Base-by-base conservation (phyloP, 2,329 filamentous ascomycete species). In the Sporothrix brasiliensis region DNA sequence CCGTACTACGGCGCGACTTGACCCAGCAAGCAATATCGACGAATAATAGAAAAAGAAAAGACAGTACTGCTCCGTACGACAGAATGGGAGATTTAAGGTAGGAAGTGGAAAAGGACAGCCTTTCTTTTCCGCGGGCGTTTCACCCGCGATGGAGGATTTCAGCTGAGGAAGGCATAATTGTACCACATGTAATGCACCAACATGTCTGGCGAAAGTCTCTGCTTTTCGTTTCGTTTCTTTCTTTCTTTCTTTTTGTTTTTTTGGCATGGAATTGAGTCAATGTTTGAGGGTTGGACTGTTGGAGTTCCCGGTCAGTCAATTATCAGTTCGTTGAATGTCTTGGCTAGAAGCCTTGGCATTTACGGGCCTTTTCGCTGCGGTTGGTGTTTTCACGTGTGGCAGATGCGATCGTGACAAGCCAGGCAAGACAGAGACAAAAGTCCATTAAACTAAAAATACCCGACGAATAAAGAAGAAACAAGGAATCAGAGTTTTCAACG, bases 311-410 rank as follows among this genome's bases (percentile, higher is more conserved):
- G 54, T n/a, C 30, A 41, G 30, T 41, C 39, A 47, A 47, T 63
- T 39, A n/a, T 27, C 58, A 44, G 11, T 61, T 30, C 34, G 34
- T 34, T 34, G 34, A 34, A 34, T 34, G 58, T 47, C 58, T 63
- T 27, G 39, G 21, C 13, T 61, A 44, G n/a, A 44, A 44, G 56
- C 44, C 56, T 63, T 63, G 58, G 58, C 58, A 47, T 63, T 63
- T 47, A 21, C 39, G 39, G 58, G 58, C 58, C 58, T 27, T 63
- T 47, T 47, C n/a, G 30, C 47, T n/a, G 39, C n/a, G 39, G 39
- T 11, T 41, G n/a, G 58, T 47, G 58, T n/a, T 63, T 63, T 47
- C 58, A 63, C 58, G 58, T 63, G 58, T 34, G 21, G 58, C 21
- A 63, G 14, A 5, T 63, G 39, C 58, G 39, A 61, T 61, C 34